phyloP scores from a whole-genome alignment of 768 basidiomycete genomes.

The Tylopilus subfusipes region DNA sequence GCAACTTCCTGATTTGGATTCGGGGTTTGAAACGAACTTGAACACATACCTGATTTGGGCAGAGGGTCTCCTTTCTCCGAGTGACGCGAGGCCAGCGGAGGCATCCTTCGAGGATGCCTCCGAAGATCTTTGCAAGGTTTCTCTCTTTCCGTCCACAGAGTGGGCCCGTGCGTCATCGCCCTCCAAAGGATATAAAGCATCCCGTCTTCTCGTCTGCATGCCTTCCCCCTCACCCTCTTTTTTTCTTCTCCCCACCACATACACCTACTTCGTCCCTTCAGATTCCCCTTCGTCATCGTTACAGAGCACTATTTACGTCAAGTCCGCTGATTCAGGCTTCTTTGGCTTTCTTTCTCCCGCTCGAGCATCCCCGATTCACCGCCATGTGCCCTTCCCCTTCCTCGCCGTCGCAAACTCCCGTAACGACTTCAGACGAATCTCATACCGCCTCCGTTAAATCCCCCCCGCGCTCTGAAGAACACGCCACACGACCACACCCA shows the following conservation, averaged over 20 bases:
- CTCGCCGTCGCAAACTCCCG: constrained; percentile 25
- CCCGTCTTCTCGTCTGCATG: constrained; percentile 7
- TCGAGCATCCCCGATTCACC: constrained; percentile 24
- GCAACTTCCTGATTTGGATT: constrained; percentile 14
- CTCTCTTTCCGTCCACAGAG: constrained; percentile 17
- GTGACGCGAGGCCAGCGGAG: constrained; percentile 20
- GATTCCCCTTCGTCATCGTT: constrained; percentile 5
- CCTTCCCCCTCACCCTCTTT: constrained; percentile 8
- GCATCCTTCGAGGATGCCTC: constrained; percentile 22
- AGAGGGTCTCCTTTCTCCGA: constrained; percentile 5
- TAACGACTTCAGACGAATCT: constrained; percentile 15
- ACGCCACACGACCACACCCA: constrained; percentile 3
- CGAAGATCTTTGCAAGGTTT: constrained; percentile 15
- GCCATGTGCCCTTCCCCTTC: constrained; percentile 25
- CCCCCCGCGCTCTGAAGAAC: constrained; percentile 2
- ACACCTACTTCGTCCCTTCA: constrained; percentile 17
- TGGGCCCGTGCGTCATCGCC: constrained; percentile 30
- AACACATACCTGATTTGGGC: constrained; percentile 26
- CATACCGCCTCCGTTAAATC: constrained; percentile 8
- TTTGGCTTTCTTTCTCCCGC: constrained; percentile 9
- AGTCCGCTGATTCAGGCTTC: constrained; percentile 9
- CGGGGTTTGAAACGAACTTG: constrained; percentile 26
- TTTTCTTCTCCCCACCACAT: constrained; percentile 12
- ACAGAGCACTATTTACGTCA: constrained; percentile 24
- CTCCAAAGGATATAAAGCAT: constrained; percentile 24